Conservation (phyloP, 169 alveolate species). For the Plasmodium knowlesi region DNA sequence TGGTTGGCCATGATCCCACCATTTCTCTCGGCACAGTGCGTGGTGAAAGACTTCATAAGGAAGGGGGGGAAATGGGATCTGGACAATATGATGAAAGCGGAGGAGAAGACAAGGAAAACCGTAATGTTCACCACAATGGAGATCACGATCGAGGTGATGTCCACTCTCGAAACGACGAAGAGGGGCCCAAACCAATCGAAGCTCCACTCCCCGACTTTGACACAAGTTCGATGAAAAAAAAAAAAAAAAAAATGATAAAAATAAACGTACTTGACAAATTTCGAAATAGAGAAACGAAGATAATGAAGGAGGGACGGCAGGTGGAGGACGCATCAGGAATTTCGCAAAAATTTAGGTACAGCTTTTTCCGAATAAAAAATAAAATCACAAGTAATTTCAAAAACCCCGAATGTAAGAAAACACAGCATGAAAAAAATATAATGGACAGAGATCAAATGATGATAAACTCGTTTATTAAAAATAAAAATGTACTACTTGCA, state of each 20-base stretch:
- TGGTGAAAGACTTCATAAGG: neutral
- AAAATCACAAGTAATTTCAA: conserved; percentile 39
- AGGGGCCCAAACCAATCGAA: neutral
- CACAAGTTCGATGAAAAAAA: neutral
- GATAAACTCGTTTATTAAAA: conserved; percentile 48
- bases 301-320: neutral
- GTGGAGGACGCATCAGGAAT: conserved; percentile 15
- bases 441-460: conserved; percentile 37
- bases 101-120: neutral
- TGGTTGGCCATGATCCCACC: neutral
- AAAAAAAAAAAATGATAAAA: conserved; percentile 22
- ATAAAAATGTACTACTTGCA: conserved; percentile 15
- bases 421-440: conserved; percentile 11
- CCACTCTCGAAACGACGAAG: neutral
- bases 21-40: neutral
- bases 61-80: neutral
- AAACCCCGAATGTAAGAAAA: conserved; percentile 16
- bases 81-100: neutral
- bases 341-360: conserved; percentile 56
- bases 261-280: conserved; percentile 21
- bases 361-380: conserved; percentile 63
- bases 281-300: neutral
- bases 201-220: neutral
- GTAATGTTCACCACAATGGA: neutral
- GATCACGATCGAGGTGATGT: neutral